Percentiles rank a stretch among this genome's conserved stretches.
Conservation (phyloP, 306 rosid genomes). For the Cicer bijugum region DNA sequence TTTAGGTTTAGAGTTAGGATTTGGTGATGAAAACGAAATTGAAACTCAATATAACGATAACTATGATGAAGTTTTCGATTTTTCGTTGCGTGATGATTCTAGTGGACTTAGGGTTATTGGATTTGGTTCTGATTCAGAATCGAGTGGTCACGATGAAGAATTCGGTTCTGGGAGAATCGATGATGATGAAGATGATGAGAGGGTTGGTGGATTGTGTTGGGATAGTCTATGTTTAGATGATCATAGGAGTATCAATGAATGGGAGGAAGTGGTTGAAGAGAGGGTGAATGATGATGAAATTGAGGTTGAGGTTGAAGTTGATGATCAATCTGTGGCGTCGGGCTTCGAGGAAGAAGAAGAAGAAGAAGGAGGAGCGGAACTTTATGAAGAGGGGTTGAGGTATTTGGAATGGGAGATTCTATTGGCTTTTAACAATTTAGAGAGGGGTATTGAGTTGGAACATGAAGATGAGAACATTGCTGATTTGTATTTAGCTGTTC, state of each 20-base stretch:
- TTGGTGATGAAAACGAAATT: constrained; percentile 42
- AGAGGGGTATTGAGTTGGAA: constrained; percentile 50
- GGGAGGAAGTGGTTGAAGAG: constrained; percentile 67
- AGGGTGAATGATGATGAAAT: constrained; percentile 54
- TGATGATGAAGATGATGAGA: constrained; percentile 44
- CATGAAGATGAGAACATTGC: constrained; percentile 39
- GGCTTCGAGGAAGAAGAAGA: constrained; percentile 49
- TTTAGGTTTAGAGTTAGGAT: constrained; percentile 50
- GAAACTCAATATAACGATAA: constrained; percentile 23
- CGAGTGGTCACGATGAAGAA: constrained; percentile 47
- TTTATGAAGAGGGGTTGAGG: constrained; percentile 55
- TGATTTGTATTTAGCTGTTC: constrained; percentile 50
- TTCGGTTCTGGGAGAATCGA: constrained; percentile 37
- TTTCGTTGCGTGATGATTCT: constrained; percentile 39
- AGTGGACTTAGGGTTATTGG: constrained; percentile 67
- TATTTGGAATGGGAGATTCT: constrained; percentile 83
- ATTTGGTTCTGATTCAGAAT: constrained; percentile 71
- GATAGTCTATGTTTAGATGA: constrained; percentile 68
- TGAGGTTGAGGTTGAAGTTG: constrained; percentile 47
- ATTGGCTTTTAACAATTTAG: constrained; percentile 68
- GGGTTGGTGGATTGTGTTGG: constrained; percentile 58
- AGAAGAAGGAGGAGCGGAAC: constrained; percentile 42
- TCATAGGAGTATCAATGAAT: constrained; percentile 62
- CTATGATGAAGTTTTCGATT: constrained; percentile 39
- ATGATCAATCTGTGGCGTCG: constrained; percentile 61